These are phyloP conservation scores for Pseudomicrostroma phylloplanum DNA, from an alignment of 1,284 basidiomycete genomes.

Conservation along the genomic window DNA sequence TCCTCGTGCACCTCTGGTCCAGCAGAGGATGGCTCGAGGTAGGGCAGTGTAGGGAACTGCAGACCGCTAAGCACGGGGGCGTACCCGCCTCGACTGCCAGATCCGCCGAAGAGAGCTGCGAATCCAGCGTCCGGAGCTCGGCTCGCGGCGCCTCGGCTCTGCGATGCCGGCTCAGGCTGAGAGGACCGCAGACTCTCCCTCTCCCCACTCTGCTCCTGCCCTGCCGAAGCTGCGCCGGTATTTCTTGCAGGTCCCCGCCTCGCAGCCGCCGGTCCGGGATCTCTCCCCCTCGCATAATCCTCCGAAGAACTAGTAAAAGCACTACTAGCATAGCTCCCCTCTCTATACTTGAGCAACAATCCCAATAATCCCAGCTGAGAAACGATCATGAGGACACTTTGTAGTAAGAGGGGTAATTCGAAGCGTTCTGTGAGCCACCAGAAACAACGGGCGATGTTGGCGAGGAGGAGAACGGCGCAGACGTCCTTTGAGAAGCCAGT, in stretches of 20 bases:
- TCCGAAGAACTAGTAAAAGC: slow-evolving; percentile 7
- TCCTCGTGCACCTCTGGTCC: slow-evolving; percentile 16
- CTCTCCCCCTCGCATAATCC: slow-evolving; percentile 2
- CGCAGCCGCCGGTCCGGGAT: slow-evolving; percentile 50
- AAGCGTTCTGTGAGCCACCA: slow-evolving; percentile 70
- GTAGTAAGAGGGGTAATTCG: slow-evolving; percentile 55
- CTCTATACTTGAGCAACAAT: slow-evolving; percentile 54
- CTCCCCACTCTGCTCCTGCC: too few species aligned
- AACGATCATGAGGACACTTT: slow-evolving; percentile 52
- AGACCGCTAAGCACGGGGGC: slow-evolving; percentile 11
- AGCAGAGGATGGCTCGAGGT: slow-evolving; percentile 7
- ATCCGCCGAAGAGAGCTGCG: background rate
- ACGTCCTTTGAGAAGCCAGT: slow-evolving; percentile 65
- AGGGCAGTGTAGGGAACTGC: slow-evolving; percentile 13
- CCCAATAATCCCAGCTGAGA: slow-evolving; percentile 55
- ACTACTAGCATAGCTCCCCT: slow-evolving; percentile 23
- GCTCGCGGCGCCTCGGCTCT: background rate
- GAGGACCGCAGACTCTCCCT: too few species aligned
- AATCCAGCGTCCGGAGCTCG: slow-evolving; percentile 11
- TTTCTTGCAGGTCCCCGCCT: background rate
- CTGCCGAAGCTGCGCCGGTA: background rate
- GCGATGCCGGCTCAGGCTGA: too few species aligned
- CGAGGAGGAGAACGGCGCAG: slow-evolving; percentile 35
- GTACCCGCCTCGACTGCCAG: slow-evolving; percentile 11
- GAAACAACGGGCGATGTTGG: slow-evolving; percentile 55